These are phyloP conservation scores for Ogataea naganishii DNA, from an alignment of 805 yeast genomes.

Conservation along the genomic window DNA sequence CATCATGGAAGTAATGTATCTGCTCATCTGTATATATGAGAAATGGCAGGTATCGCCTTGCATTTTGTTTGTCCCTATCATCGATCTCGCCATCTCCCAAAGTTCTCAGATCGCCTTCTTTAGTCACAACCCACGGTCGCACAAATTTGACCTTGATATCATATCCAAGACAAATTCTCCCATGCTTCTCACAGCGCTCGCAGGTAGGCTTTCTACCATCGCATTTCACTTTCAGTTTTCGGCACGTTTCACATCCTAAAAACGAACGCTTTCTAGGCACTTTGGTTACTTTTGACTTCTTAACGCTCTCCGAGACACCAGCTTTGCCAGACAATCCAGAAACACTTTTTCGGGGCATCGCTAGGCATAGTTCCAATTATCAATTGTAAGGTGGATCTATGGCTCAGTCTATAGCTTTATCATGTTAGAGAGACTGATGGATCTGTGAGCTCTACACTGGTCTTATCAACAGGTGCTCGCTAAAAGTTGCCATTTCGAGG, in stretches of 20 bases:
- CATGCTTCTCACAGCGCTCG: constrained; percentile 35
- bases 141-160: constrained; percentile 40
- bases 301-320: not conserved
- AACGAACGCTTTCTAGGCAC: constrained; percentile 20
- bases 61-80: constrained; percentile 17
- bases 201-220: constrained; percentile 39
- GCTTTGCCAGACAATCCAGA: too few species aligned
- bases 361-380: too few species aligned
- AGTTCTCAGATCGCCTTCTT: constrained; percentile 13
- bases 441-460: too few species aligned
- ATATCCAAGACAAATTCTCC: constrained; percentile 40
- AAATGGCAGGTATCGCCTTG: constrained; percentile 36
- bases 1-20: constrained; percentile 28
- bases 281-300: constrained; percentile 3
- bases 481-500: too few species aligned
- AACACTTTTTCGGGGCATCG: too few species aligned
- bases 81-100: constrained; percentile 5
- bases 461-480: too few species aligned
- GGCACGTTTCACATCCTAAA: constrained; percentile 50
- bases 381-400: too few species aligned
- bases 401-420: too few species aligned
- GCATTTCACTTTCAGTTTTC: constrained; percentile 45
- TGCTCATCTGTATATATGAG: constrained; percentile 28
- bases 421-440: too few species aligned
- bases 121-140: constrained; percentile 26